Evolutionary conservation across 2,329 filamentous ascomycete species (phyloP), one percentile per base, ranked within the genome.

Genomic region (Colletotrichum somersetense): DNA sequence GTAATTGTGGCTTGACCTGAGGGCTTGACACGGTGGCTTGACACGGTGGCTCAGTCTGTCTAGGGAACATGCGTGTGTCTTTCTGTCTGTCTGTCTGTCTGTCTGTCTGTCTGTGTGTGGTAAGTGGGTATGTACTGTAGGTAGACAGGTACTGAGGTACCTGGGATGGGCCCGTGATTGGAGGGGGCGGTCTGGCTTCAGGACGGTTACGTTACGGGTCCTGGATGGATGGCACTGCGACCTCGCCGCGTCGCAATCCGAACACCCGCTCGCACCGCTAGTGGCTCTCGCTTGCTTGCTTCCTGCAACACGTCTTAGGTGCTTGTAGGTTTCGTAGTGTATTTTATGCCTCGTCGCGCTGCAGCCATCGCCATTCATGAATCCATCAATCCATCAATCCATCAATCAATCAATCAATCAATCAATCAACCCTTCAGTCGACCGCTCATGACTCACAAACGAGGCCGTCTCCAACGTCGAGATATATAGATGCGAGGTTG

Each of bases 221-320:
- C 18, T 20, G 18, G 18, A 35, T 23, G 26, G 20, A 66, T 70
- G 62, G 46, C 20, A 70, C 62, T 55, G 62, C 61, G 50, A 55
- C 52, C 38, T 65, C 57, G 50, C 50, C 50, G 64, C 30, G 64
- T 71, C 46, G 68, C 20, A 67, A 57, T 67, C 57, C 68, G 64
- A 67, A 48, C 68, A 57, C 68, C 68, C 52, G 68, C 64, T 62
- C 58, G 50, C n/a, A 50, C 50, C 68, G 68, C 68, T 67, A 63
- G 68, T 62, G 52, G 64, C 48, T 11, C 26, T 58, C 52, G 68
- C 52, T 38, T 70, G 67, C 64, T 67, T 67, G 67, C 64, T 67
- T 67, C 63, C 48, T 62, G 56, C 56, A 67, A 62, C 56, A 14
- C 38, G 38, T 40, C 12, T 16, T 30, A 3, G 30, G 30, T 30